A percentile compares a stretch with the other conserved stretches of the same genome.
Conservation (phyloP, 305 asterid genomes). For the Rubia peregrina region DNA sequence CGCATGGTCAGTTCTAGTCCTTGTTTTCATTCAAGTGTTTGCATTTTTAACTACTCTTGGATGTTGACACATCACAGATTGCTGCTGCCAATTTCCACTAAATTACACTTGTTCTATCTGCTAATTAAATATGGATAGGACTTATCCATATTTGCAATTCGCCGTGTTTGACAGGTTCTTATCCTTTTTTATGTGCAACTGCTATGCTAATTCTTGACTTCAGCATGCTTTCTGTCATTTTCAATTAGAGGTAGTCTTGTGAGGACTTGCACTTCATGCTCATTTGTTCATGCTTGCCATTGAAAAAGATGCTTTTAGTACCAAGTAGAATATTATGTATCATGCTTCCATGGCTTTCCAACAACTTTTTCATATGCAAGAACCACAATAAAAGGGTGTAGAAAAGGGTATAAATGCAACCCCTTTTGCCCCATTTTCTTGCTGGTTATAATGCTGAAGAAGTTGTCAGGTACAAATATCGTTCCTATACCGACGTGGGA, state of each 20-base stretch:
- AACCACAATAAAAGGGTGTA: not conserved
- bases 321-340: conserved; percentile 4
- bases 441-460: not conserved
- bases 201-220: not conserved
- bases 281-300: conserved; percentile 7
- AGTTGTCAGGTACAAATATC: not conserved
- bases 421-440: not conserved
- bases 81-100: not conserved
- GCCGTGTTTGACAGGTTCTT: not conserved
- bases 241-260: conserved; percentile 10
- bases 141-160: conserved; percentile 2
- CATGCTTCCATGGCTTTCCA: conserved; percentile 7
- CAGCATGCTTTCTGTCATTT: conserved; percentile 9
- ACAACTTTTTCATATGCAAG: conserved; percentile 3
- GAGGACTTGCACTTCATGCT: conserved; percentile 13
- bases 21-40: not conserved
- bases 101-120: not conserved
- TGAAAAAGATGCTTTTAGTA: conserved; percentile 18
- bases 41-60: not conserved
- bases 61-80: not conserved
- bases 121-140: not conserved
- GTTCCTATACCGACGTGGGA: not conserved
- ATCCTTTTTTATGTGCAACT: conserved; percentile 1
- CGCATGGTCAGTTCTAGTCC: not conserved
- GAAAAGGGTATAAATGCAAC: not conserved